Evolutionary conservation across 2,329 filamentous ascomycete species (phyloP).

Genomic region (Cercospora brassicicola): DNA sequence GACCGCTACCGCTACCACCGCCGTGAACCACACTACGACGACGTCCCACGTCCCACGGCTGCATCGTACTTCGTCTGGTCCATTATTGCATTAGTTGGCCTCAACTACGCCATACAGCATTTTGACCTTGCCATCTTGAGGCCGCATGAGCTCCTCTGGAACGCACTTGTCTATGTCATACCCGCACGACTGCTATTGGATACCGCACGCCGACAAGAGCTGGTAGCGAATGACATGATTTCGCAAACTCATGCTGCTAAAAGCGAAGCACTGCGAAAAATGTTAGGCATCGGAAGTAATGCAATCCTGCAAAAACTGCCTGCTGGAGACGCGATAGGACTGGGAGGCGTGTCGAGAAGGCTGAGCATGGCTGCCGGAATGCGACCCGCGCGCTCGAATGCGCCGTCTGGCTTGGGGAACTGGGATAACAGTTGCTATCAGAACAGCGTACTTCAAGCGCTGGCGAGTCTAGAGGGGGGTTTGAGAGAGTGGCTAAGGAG

Average conservation of each 20-base stretch:
- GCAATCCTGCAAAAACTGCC: slow-evolving; percentile 40
- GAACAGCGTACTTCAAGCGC: slow-evolving; percentile 75
- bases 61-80: slow-evolving; percentile 29
- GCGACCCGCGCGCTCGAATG: slow-evolving; percentile 33
- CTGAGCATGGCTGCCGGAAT: slow-evolving; percentile 26
- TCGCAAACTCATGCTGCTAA: slow-evolving; percentile 41
- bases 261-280: slow-evolving; percentile 39
- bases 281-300: slow-evolving; percentile 43
- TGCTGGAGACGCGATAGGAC: slow-evolving; percentile 37
- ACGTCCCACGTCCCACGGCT: slow-evolving; percentile 19
- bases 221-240: slow-evolving; percentile 32
- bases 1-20: slow-evolving; percentile 19
- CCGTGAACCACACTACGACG: slow-evolving; percentile 19
- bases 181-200: slow-evolving; percentile 60
- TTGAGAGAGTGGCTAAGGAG: slow-evolving; percentile 22
- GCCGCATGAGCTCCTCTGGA: slow-evolving; percentile 59
- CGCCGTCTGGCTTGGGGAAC: slow-evolving; percentile 72
- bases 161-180: slow-evolving; percentile 57
- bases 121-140: slow-evolving; percentile 40
- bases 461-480: slow-evolving; percentile 62
- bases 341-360: slow-evolving; percentile 35
- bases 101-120: slow-evolving; percentile 36
- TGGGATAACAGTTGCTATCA: slow-evolving; percentile 96
- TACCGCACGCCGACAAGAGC: slow-evolving; percentile 47
- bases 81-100: slow-evolving; percentile 32